phyloP scores from a whole-genome alignment of 352 stramenopile genomes.

The Phytophthora syringae region DNA sequence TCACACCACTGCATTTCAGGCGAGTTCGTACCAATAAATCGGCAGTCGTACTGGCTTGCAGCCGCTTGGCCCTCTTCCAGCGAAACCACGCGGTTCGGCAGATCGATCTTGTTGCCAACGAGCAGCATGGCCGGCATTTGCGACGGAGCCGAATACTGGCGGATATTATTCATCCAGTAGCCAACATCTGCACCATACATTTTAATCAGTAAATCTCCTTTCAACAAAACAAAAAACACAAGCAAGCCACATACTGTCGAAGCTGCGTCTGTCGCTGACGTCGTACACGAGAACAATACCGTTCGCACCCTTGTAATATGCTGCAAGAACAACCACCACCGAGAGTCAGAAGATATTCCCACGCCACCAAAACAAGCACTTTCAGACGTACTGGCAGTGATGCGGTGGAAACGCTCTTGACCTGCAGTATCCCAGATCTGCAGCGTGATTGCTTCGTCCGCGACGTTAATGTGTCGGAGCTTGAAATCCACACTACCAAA shows the following conservation, averaged over 20 bases:
- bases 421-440: slow-evolving; percentile 96
- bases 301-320: slow-evolving; percentile 95
- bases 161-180: slow-evolving; percentile 97
- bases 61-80: slow-evolving; percentile 81
- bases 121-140: slow-evolving; percentile 86
- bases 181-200: slow-evolving; percentile 75
- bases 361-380: neutral
- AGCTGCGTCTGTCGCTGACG: slow-evolving; percentile 91
- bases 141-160: slow-evolving; percentile 80
- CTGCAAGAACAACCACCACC: slow-evolving; percentile 38
- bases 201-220: slow-evolving; percentile 22
- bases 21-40: slow-evolving; percentile 78
- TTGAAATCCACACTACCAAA: slow-evolving; percentile 92
- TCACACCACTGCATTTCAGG: neutral
- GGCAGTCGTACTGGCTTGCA: slow-evolving; percentile 85
- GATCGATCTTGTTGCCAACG: slow-evolving; percentile 94
- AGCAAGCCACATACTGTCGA: slow-evolving; percentile 82
- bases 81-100: slow-evolving; percentile 82
- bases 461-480: slow-evolving; percentile 84
- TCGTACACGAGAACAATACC: slow-evolving; percentile 95
- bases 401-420: slow-evolving; percentile 94
- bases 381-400: slow-evolving; percentile 86
- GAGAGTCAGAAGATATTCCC: slow-evolving; percentile 22
- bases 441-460: slow-evolving; percentile 88
- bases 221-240: neutral